These are phyloP conservation scores for Vicia sativa DNA, from an alignment of 306 rosid species.

Conservation along the genomic window DNA sequence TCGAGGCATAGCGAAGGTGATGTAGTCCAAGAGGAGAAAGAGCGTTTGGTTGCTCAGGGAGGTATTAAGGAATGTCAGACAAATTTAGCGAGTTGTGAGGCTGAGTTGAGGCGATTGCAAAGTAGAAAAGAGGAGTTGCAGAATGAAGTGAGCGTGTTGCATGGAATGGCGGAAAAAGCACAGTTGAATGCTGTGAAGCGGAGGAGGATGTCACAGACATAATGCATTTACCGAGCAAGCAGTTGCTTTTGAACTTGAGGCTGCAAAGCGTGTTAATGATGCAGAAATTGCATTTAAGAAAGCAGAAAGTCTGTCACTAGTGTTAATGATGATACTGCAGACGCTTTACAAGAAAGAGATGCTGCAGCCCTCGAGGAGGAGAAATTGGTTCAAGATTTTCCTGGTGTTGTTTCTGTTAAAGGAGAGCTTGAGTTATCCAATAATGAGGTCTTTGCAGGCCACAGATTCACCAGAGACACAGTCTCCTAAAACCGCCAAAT, in stretches of 20 bases:
- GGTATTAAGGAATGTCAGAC: conserved; percentile 65
- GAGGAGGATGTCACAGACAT: conserved; percentile 87
- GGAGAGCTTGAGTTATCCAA: conserved; percentile 44
- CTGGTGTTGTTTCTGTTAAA: conserved; percentile 55
- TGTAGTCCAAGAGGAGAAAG: conserved; percentile 51
- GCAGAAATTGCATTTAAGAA: conserved; percentile 77
- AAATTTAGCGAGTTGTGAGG: conserved; percentile 60
- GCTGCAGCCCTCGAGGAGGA: conserved; percentile 55
- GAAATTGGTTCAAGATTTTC: conserved; percentile 48
- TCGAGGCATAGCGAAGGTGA: conserved; percentile 49
- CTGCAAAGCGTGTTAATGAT: conserved; percentile 71
- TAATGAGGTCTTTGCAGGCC: conserved; percentile 51
- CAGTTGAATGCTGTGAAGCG: conserved; percentile 72
- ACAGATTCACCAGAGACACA: conserved; percentile 47
- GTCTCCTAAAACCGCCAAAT: conserved; percentile 50
- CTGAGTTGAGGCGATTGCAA: conserved; percentile 55
- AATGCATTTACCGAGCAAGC: conserved; percentile 95
- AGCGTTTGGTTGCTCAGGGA: conserved; percentile 56
- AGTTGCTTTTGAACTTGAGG: conserved; percentile 91
- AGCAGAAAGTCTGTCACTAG: conserved; percentile 60
- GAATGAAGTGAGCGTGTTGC: conserved; percentile 81
- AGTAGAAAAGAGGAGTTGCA: conserved; percentile 82
- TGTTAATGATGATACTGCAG: conserved; percentile 48
- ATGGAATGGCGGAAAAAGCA: conserved; percentile 69
- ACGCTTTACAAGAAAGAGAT: conserved; percentile 51